These are phyloP conservation scores for Porpolomopsis calyptriformis DNA, from an alignment of 768 basidiomycete genomes.

Conservation along the genomic window DNA sequence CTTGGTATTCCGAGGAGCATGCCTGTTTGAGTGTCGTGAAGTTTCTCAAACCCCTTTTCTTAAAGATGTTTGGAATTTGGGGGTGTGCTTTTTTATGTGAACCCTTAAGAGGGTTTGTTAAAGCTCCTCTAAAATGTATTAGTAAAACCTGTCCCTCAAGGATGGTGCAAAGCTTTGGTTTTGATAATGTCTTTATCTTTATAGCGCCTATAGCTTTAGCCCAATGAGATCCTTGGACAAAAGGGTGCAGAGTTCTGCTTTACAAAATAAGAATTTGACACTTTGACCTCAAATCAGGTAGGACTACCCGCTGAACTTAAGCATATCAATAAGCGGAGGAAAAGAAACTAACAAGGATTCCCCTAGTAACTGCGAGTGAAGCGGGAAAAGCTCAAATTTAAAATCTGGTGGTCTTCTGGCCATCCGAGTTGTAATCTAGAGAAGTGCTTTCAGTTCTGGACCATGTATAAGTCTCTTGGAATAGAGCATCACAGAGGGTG, in stretches of 20 bases:
- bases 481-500: slow-evolving; percentile 73
- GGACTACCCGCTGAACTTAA: no score
- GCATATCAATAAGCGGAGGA: slow-evolving; percentile 85
- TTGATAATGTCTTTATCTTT: no score
- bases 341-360: slow-evolving; percentile 89
- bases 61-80: no score
- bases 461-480: slow-evolving; percentile 73
- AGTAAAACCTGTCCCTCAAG: slow-evolving; percentile 30
- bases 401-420: slow-evolving; percentile 58
- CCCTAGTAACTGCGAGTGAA: slow-evolving; percentile 84
- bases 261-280: no score
- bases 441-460: slow-evolving; percentile 62
- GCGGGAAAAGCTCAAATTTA: slow-evolving; percentile 77
- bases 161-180: no score
- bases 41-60: slow-evolving; percentile 33
- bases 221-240: no score
- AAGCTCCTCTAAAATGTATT: slow-evolving; percentile 38
- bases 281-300: slow-evolving; percentile 73
- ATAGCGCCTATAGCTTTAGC: no score
- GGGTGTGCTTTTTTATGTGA: slow-evolving; percentile 29
- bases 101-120: slow-evolving; percentile 20
- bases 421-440: slow-evolving; percentile 72
- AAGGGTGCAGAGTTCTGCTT: no score
- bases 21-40: slow-evolving; percentile 69
- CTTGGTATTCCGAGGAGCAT: slow-evolving; percentile 66